These are phyloP conservation scores for Termitomyces sp. DNA, from an alignment of 768 basidiomycete species.

Conservation along the genomic window DNA sequence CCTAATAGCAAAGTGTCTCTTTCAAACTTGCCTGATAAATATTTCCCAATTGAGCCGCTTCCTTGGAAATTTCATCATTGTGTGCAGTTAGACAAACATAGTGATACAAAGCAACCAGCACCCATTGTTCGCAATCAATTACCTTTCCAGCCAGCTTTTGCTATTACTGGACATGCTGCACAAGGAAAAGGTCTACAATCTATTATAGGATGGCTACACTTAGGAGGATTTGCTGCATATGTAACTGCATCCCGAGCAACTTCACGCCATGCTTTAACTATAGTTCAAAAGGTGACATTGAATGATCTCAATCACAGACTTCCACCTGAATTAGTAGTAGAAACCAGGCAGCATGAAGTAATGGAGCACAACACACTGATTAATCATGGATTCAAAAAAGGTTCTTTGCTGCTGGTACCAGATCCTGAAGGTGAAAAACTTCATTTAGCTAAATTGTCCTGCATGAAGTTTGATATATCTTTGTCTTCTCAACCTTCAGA, in stretches of 20 bases:
- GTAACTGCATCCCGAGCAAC: constrained; percentile 24
- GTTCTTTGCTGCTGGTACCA: background rate
- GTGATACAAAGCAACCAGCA: background rate
- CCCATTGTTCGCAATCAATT: constrained; percentile 14
- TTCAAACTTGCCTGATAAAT: constrained; percentile 8
- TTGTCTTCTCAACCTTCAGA: too few relatives aligned
- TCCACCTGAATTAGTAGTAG: background rate
- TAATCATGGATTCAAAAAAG: background rate
- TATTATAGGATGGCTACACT: constrained; percentile 19
- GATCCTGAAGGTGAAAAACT: constrained; percentile 1
- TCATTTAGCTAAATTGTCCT: background rate
- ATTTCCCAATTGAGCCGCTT: constrained; percentile 16
- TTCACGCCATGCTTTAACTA: constrained; percentile 15
- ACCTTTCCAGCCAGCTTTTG: constrained; percentile 25
- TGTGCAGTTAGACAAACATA: background rate
- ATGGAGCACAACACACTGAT: constrained; percentile 1
- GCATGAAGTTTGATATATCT: background rate
- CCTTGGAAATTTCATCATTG: constrained; percentile 4
- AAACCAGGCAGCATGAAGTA: background rate
- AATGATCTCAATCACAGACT: constrained; percentile 17
- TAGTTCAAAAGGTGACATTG: constrained; percentile 16
- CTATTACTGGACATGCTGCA: constrained; percentile 26
- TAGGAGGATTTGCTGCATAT: constrained; percentile 24
- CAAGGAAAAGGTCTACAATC: constrained; percentile 25
- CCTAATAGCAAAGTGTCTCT: constrained; percentile 15